Evolutionary conservation across 345 rosid species (phyloP), one percentile per base, ranked within the genome.

Genomic region (Citrus cavaleriei): DNA sequence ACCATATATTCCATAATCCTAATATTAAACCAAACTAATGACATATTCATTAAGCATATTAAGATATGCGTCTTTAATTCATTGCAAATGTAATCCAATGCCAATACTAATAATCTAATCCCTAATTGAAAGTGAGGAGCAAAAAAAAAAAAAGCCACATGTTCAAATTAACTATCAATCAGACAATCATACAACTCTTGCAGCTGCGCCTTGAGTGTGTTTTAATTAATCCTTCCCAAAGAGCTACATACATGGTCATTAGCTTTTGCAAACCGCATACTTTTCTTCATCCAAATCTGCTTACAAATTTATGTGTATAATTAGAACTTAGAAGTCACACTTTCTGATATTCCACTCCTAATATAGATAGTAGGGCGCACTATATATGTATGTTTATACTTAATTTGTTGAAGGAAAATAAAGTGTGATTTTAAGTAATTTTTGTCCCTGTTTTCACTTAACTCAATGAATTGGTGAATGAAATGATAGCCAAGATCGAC

Each of bases 1-100:
- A 78, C 78, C 81, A 84, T 78, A 78, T 84, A 84, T 82, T 88
- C 86, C 77, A 42, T 72, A 79, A 83, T 57, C 84, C 78, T 40
- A 62, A 76, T 40, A 59, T 61, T 75, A 72, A 73, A 68, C 61
- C 78, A 74, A 80, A 73, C 76, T 83, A 82, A 85, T 61, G 34
- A 69, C 70, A 51, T 72, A 46, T 79, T 64, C 21, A 75, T 79
- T 64, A 25, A 75, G 58, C 42, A 54, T 22, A 78, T 78, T 70
- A 74, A 74, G 37, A 62, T 18, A 68, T 60, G 67, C 25, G 34
- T 62, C 18, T 64, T 49, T 49, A 30, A 21, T 6, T 76, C 35
- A 24, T 66, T 32, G 34, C 35, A 4, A 34, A 7, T n/a, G n/a
- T 22, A 21, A n/a, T 58, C 51, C 28, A 22, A 5, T 27, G 37